Evolutionary conservation across 768 basidiomycete species (phyloP).

Genomic region (Tricholoma flavovirens): DNA sequence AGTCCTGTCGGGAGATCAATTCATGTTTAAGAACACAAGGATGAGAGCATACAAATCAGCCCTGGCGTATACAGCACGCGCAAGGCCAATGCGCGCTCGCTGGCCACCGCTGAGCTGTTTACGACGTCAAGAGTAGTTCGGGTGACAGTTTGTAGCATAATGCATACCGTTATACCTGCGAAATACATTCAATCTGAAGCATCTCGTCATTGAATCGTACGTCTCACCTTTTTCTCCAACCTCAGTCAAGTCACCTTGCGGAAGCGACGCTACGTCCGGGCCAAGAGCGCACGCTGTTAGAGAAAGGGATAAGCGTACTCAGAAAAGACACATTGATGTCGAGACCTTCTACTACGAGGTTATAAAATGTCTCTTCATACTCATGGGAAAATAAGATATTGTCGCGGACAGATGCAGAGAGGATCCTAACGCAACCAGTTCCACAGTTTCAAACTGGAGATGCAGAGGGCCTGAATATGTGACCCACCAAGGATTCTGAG

Average conservation of each 20-base stretch:
- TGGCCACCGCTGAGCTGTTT: slow-evolving; percentile 75
- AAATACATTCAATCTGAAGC: background rate
- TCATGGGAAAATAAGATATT: slow-evolving; percentile 92
- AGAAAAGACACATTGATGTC: background rate
- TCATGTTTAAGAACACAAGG: background rate
- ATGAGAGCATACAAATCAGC: slow-evolving; percentile 66
- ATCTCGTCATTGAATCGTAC: background rate
- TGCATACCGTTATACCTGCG: slow-evolving; percentile 52
- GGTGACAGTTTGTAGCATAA: background rate
- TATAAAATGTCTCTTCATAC: slow-evolving; percentile 82
- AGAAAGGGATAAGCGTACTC: background rate
- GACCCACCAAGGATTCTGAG: slow-evolving; percentile 78
- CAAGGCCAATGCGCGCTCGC: slow-evolving; percentile 76
- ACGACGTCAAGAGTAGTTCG: background rate
- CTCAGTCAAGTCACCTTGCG: slow-evolving; percentile 79
- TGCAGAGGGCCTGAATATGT: too few relatives aligned
- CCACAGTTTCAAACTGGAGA: background rate
- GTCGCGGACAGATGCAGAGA: slow-evolving; percentile 80
- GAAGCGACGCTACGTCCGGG: slow-evolving; percentile 73
- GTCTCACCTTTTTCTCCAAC: slow-evolving; percentile 76
- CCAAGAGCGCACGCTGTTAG: slow-evolving; percentile 73
- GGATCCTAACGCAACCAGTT: slow-evolving; percentile 45
- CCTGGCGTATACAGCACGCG: slow-evolving; percentile 85
- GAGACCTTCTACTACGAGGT: slow-evolving; percentile 72
- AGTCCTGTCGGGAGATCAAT: slow-evolving; percentile 33